A percentile compares a stretch with the other conserved stretches of the same genome.
Evolutionary conservation across 176 grass and related monocot genomes (phyloP).

Genomic region (Hyparrhenia diplandra): DNA sequence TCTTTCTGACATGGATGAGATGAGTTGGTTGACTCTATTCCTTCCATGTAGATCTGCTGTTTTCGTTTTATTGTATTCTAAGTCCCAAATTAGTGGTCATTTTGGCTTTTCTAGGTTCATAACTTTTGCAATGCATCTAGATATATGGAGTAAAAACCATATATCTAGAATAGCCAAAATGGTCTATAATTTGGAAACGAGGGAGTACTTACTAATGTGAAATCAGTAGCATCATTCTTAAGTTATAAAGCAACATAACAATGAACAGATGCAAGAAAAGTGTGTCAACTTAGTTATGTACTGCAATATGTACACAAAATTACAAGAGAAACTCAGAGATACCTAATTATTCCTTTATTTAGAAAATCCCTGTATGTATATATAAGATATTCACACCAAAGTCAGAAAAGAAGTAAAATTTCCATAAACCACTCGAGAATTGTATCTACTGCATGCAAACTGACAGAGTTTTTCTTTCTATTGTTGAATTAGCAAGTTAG

Average conservation of each 20-base stretch:
- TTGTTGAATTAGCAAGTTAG: conserved; percentile 35
- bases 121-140: no score
- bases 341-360: neutral
- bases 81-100: no score
- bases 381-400: neutral
- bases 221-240: neutral
- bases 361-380: neutral
- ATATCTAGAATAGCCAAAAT: neutral
- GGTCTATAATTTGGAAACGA: neutral
- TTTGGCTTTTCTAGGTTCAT: no score
- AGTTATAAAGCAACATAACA: neutral
- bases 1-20: no score
- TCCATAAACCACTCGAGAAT: neutral
- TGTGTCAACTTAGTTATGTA: neutral
- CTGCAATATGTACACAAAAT: neutral
- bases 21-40: no score
- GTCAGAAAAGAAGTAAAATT: neutral
- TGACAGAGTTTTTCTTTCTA: neutral
- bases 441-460: neutral
- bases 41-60: no score
- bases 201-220: neutral
- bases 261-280: neutral
- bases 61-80: no score
- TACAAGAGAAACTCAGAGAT: neutral
- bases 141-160: no score